Evolutionary conservation across 2,329 filamentous ascomycete genomes (phyloP).

Genomic region (Trichophyton equinum): DNA sequence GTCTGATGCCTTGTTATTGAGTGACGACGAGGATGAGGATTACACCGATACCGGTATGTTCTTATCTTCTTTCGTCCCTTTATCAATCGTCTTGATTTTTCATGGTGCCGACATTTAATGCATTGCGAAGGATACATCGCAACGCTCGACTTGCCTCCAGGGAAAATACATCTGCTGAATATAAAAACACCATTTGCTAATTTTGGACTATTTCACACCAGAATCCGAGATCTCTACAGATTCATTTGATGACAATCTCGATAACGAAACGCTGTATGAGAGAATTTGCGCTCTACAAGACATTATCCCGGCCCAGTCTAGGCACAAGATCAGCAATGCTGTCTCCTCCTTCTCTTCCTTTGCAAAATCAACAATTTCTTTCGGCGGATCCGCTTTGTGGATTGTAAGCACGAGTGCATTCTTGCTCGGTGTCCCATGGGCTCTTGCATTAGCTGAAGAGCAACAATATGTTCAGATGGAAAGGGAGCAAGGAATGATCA

Average conservation of each 20-base stretch:
- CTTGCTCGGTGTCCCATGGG: constrained; percentile 84
- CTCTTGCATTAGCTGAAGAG: constrained; percentile 85
- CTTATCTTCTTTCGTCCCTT: not conserved
- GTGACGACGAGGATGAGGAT: constrained; percentile 52
- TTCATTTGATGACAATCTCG: constrained; percentile 49
- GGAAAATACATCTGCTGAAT: not conserved
- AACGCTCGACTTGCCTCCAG: no score
- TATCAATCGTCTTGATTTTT: not conserved
- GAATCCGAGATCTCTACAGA: constrained; percentile 78
- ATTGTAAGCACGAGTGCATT: constrained; percentile 80
- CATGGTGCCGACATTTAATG: not conserved
- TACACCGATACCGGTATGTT: constrained; percentile 77
- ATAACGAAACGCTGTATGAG: constrained; percentile 52
- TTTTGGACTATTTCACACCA: constrained; percentile 22
- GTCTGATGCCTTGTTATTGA: constrained; percentile 41
- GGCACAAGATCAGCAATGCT: constrained; percentile 53
- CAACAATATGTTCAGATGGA: constrained; percentile 97
- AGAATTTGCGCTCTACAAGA: constrained; percentile 61
- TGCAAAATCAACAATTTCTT: constrained; percentile 38
- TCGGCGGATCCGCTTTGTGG: constrained; percentile 81
- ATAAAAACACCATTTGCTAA: not conserved
- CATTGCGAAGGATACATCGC: not conserved
- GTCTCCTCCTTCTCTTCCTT: constrained; percentile 35
- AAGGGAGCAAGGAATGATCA: constrained; percentile 90
- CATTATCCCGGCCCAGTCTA: constrained; percentile 60